Percentiles rank a stretch among this genome's conserved stretches.
phyloP scores from a whole-genome alignment of 352 stramenopile species.

The Pythium vanterpoolii region DNA sequence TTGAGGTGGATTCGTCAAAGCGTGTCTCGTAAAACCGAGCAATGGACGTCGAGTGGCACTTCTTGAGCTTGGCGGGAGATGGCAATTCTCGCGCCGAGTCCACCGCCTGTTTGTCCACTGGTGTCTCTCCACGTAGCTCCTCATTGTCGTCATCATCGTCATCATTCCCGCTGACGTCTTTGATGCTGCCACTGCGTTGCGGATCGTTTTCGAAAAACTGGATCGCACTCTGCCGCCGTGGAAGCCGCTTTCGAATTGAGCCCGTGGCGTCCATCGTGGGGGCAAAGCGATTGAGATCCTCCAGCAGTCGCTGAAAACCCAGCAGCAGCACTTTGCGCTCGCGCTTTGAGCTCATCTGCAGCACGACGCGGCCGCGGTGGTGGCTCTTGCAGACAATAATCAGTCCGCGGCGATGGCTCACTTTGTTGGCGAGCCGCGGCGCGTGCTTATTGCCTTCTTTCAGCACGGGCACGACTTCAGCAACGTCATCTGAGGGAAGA shows the following conservation, averaged over 20 bases:
- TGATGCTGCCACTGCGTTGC: neutral
- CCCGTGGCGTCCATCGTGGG: conserved; percentile 42
- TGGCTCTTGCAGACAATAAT: conserved; percentile 69
- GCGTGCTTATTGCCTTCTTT: conserved; percentile 51
- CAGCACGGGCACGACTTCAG: conserved; percentile 48
- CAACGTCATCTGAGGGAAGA: conserved; percentile 44
- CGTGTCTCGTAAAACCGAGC: conserved; percentile 63
- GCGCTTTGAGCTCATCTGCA: conserved; percentile 53
- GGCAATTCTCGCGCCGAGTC: neutral
- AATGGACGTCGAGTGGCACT: conserved; percentile 19
- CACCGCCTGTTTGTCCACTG: neutral
- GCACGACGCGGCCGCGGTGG: conserved; percentile 55
- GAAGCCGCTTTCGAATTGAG: conserved; percentile 42
- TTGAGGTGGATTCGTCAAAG: conserved; percentile 37
- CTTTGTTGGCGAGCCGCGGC: conserved; percentile 51
- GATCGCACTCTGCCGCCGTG: conserved; percentile 43
- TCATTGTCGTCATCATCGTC: neutral
- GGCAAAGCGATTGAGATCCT: conserved; percentile 40
- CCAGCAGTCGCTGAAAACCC: conserved; percentile 50
- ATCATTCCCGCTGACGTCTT: neutral
- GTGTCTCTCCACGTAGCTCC: conserved; percentile 1
- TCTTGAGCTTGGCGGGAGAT: conserved; percentile 4
- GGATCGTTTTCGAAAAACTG: conserved; percentile 44
- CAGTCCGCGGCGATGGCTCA: conserved; percentile 55
- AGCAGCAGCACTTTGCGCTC: conserved; percentile 58